A percentile compares a stretch with the other conserved stretches of the same genome.
phyloP scores from a whole-genome alignment of 2,329 filamentous ascomycete species.

The Aspergillus bombycis region DNA sequence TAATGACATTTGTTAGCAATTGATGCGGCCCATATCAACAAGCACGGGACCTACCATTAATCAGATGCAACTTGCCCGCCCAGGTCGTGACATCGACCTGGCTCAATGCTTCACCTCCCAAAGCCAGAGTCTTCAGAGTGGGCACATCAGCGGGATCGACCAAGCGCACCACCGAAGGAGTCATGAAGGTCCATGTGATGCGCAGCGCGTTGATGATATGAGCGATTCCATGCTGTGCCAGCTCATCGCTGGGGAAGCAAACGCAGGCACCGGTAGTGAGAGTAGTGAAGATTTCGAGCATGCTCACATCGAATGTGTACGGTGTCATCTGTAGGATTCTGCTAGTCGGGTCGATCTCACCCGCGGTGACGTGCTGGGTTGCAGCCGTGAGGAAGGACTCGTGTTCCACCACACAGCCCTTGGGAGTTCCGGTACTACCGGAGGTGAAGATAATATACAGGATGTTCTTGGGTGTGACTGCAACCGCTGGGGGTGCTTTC shows the following conservation, averaged over 20 bases:
- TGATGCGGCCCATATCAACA: background rate
- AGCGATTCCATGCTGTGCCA: slow-evolving; percentile 49
- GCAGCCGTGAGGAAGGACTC: slow-evolving; percentile 20
- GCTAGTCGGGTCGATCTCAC: slow-evolving; percentile 29
- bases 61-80: slow-evolving; percentile 25
- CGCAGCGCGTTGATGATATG: slow-evolving; percentile 47
- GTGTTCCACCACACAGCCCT: slow-evolving; percentile 81
- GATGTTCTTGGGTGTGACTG: slow-evolving; percentile 7
- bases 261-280: slow-evolving; percentile 58
- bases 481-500: background rate
- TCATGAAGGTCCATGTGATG: slow-evolving; percentile 39
- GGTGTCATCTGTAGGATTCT: slow-evolving; percentile 47
- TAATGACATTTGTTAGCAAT: background rate
- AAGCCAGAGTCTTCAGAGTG: slow-evolving; percentile 13
- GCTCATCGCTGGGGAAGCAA: slow-evolving; percentile 54
- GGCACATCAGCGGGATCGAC: slow-evolving; percentile 16
- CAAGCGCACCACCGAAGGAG: slow-evolving; percentile 17
- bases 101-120: slow-evolving; percentile 16
- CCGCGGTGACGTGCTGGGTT: slow-evolving; percentile 8
- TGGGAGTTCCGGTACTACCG: slow-evolving; percentile 83
- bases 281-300: slow-evolving; percentile 55
- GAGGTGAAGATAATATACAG: slow-evolving; percentile 78
- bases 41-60: slow-evolving; percentile 24
- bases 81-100: slow-evolving; percentile 13
- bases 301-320: slow-evolving; percentile 52